Evolutionary conservation across 148 eudicot genomes (phyloP).

Genomic region (Tetragonia tetragonoides): DNA sequence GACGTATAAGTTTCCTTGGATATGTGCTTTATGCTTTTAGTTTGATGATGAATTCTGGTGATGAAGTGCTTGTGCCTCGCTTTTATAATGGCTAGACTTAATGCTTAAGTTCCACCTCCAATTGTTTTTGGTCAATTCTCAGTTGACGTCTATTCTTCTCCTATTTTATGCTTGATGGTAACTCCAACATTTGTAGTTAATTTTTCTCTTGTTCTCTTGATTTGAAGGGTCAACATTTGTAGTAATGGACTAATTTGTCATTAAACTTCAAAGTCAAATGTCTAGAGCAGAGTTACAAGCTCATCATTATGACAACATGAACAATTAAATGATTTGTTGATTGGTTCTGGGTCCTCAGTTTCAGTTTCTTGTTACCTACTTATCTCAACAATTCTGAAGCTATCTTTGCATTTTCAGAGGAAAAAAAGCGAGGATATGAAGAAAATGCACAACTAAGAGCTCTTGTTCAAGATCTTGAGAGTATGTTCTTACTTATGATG

Average conservation of each 20-base stretch:
- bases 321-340: conserved; percentile 1
- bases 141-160: no score
- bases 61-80: no score
- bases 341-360: conserved; percentile 1
- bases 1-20: no score
- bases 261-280: background rate
- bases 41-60: no score
- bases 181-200: background rate
- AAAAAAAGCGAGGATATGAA: conserved; percentile 55
- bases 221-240: background rate
- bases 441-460: conserved; percentile 72
- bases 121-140: no score
- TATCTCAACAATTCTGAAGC: conserved; percentile 15
- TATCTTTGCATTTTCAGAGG: conserved; percentile 51
- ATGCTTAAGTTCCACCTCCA: no score
- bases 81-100: no score
- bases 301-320: background rate
- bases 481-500: conserved; percentile 41
- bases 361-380: background rate
- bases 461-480: conserved; percentile 75
- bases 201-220: background rate
- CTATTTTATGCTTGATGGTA: background rate
- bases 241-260: background rate
- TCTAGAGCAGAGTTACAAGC: background rate
- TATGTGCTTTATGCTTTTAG: no score